phyloP scores from a whole-genome alignment of 2,329 filamentous ascomycete genomes.

The Raffaelea albimanens region DNA sequence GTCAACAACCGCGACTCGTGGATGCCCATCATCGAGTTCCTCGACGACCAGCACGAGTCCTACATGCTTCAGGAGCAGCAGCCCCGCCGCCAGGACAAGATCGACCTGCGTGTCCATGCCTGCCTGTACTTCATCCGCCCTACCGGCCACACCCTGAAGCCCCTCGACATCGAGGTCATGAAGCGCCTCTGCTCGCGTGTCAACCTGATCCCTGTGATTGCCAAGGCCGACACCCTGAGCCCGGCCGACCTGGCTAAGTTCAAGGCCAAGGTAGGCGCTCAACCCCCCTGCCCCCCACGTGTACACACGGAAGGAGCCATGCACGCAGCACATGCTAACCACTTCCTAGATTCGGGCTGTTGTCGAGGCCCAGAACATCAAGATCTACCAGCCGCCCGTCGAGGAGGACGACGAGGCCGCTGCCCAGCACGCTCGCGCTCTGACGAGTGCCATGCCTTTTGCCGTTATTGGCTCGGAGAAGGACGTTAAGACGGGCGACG shows the following conservation, averaged over 20 bases:
- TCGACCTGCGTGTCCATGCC: constrained; percentile 95
- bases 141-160: constrained; percentile 96
- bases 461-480: constrained; percentile 98
- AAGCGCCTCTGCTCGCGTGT: constrained; percentile 97
- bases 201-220: constrained; percentile 96
- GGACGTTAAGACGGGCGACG: constrained; percentile 93
- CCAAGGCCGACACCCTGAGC: constrained; percentile 97
- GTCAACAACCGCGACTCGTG: constrained; percentile 99
- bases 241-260: constrained; percentile 84
- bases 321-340: neutral
- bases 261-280: constrained; percentile 67
- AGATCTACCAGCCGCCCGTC: constrained; percentile 96
- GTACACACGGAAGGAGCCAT: too few relatives aligned
- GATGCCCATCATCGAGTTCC: constrained; percentile 99
- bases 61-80: constrained; percentile 99
- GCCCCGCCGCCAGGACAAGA: constrained; percentile 95
- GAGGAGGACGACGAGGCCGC: constrained; percentile 98
- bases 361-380: constrained; percentile 97
- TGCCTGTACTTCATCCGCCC: constrained; percentile 99
- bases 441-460: constrained; percentile 97
- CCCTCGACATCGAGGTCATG: constrained; percentile 99
- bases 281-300: neutral
- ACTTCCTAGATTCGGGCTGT: constrained; percentile 65
- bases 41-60: constrained; percentile 99
- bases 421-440: constrained; percentile 83